Evolutionary conservation across 2,329 filamentous ascomycete species (phyloP), one percentile per base, ranked within the genome.

Genomic region (Paraphoma chrysanthemicola): DNA sequence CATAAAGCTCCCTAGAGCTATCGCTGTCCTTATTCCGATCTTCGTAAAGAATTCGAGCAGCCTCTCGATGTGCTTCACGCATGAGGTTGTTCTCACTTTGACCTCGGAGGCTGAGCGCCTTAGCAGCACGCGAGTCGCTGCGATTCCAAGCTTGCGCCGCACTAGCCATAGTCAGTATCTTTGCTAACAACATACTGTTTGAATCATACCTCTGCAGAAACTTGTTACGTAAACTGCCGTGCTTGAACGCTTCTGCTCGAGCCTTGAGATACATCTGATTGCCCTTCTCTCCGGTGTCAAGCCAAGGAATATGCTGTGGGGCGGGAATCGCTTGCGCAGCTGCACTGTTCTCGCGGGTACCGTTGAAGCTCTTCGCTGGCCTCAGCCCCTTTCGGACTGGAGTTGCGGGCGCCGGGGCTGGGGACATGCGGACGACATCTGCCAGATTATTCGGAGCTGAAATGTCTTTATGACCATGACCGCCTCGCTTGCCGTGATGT

Each of bases 61-160:
- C 95, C 79, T 98, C 93, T 45, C 95, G 90, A 73, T 99, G 95
- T 44, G 93, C 94, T 80, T 97, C 96, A 63, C 93, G 88, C 95
- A 99, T 99, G 38, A 96, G 85, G 66, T 96, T 92, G 70, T 99
- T 98, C 80, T 99, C 95, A 67, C 92, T 95, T 78, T 98, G 95
- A 11, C 95, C 95, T 30, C 95, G 90, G 44, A 98, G 86, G 69
- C 92, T 97, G 48, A 98, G 85, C 31, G 94, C 94, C 80, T 98
- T 98, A 58, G 95, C 95, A 16, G 95, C 94, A 60, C 95, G 89
- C 41, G 95, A 94, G 76, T 99, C 95, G 70, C 97, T 98, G 55
- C 95, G 90, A 75, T 98, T 97, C 94, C 95, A 99, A 18, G 95
- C 95, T 83, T 98, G 94, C 8, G 94, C 94, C 64, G 95, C 95